A percentile compares a stretch with the other conserved stretches of the same genome.
Conservation (phyloP, 225 moss, liverwort and hornwort genomes). For the Asterella californica region DNA sequence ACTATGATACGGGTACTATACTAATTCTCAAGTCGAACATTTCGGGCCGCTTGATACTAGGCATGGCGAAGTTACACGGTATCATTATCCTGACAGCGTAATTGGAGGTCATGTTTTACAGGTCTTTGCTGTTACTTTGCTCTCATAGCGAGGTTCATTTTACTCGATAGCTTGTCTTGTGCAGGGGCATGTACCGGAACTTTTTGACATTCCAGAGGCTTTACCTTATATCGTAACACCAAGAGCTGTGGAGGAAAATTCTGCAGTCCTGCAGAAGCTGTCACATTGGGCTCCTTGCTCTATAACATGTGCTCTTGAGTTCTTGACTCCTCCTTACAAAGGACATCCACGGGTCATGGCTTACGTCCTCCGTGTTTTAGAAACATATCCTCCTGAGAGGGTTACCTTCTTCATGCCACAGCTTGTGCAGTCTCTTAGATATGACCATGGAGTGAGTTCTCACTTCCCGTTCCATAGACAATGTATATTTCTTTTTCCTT, state of each 20-base stretch:
- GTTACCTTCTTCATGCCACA: constrained; percentile 98
- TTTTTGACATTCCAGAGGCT: constrained; percentile 66
- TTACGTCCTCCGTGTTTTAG: constrained; percentile 82
- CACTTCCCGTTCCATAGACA: not conserved
- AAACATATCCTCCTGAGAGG: constrained; percentile 80
- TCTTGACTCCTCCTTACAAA: constrained; percentile 76
- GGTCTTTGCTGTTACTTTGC: not conserved
- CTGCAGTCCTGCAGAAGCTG: constrained; percentile 63
- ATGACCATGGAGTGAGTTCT: constrained; percentile 69
- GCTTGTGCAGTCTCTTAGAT: constrained; percentile 81
- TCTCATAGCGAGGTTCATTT: too few species aligned
- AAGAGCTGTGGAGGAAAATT: constrained; percentile 64
- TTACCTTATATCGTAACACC: constrained; percentile 76
- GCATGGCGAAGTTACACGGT: not conserved
- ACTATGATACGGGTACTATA: not conserved
- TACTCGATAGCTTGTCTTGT: constrained; percentile 8
- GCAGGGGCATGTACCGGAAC: constrained; percentile 61
- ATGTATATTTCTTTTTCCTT: not conserved
- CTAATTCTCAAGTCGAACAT: not conserved
- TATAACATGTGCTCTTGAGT: constrained; percentile 74
- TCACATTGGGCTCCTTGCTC: constrained; percentile 84
- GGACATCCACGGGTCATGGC: constrained; percentile 87
- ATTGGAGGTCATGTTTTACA: not conserved
- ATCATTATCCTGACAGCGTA: not conserved
- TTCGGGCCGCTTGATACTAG: not conserved